Evolutionary conservation across 768 basidiomycete species (phyloP).

Genomic region (Gloeophyllum trabeum): DNA sequence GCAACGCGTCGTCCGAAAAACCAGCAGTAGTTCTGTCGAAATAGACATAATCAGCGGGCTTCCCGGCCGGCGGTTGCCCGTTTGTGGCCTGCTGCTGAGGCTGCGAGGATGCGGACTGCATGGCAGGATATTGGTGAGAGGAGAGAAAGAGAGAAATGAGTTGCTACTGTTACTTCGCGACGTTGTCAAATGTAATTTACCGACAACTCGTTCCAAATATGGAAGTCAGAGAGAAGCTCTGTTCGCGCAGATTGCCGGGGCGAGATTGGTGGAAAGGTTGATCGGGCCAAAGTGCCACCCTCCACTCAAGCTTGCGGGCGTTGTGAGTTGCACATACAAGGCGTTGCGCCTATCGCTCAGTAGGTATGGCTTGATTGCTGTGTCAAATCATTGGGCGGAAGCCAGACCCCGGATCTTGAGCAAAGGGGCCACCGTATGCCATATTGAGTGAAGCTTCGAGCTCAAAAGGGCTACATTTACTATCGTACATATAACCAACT

Average conservation of each 20-base stretch:
- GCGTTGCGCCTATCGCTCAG: too few relatives aligned
- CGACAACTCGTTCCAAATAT: background rate
- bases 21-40: slow-evolving; percentile 73
- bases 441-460: too few relatives aligned
- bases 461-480: too few relatives aligned
- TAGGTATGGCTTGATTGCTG: too few relatives aligned
- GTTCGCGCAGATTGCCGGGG: background rate
- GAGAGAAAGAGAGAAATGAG: background rate
- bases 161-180: background rate
- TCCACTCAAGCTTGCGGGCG: too few relatives aligned
- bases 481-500: too few relatives aligned
- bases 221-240: background rate
- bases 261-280: too few relatives aligned
- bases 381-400: too few relatives aligned
- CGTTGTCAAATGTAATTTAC: background rate
- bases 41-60: slow-evolving; percentile 77
- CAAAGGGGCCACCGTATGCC: too few relatives aligned
- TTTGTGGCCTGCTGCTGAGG: slow-evolving; percentile 9
- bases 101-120: slow-evolving; percentile 9
- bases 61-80: slow-evolving; percentile 14
- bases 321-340: too few relatives aligned
- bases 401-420: too few relatives aligned
- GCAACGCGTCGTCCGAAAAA: slow-evolving; percentile 73
- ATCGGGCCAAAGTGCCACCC: too few relatives aligned
- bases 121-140: background rate